These are phyloP conservation scores for Daldinia vernicosa DNA, from an alignment of 495 filamentous ascomycete species.

Conservation along the genomic window DNA sequence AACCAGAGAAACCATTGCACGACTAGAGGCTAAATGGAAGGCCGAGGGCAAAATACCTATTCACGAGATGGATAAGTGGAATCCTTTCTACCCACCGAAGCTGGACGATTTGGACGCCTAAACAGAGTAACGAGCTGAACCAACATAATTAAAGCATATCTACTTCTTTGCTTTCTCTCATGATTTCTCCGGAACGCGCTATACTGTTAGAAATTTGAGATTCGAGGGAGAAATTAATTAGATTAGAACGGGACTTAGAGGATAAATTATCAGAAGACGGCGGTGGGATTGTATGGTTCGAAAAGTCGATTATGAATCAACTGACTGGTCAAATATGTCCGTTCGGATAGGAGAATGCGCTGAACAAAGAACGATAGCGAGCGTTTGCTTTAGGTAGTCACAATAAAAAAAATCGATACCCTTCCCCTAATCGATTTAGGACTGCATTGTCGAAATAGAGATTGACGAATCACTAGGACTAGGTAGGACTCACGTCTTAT, in stretches of 20 bases:
- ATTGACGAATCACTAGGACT: too few relatives aligned
- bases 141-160: neutral
- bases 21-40: constrained; percentile 21
- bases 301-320: neutral
- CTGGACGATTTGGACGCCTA: constrained; percentile 5
- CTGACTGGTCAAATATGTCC: neutral
- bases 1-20: constrained; percentile 6
- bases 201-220: neutral
- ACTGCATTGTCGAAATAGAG: too few relatives aligned
- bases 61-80: constrained; percentile 37
- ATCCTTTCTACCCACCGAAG: constrained; percentile 16
- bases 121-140: neutral
- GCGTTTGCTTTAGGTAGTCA: too few relatives aligned
- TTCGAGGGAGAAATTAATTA: neutral
- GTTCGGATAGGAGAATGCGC: neutral
- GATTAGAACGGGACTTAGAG: neutral
- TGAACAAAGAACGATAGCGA: too few relatives aligned
- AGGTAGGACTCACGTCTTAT: too few relatives aligned
- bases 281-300: neutral
- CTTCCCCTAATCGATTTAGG: too few relatives aligned
- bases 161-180: neutral
- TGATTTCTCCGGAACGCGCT: neutral
- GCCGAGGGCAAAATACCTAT: constrained; percentile 27
- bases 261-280: neutral
- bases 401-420: too few relatives aligned